Evolutionary conservation across 2,329 filamentous ascomycete species (phyloP).

Genomic region (Sarocladiaceae sp.): DNA sequence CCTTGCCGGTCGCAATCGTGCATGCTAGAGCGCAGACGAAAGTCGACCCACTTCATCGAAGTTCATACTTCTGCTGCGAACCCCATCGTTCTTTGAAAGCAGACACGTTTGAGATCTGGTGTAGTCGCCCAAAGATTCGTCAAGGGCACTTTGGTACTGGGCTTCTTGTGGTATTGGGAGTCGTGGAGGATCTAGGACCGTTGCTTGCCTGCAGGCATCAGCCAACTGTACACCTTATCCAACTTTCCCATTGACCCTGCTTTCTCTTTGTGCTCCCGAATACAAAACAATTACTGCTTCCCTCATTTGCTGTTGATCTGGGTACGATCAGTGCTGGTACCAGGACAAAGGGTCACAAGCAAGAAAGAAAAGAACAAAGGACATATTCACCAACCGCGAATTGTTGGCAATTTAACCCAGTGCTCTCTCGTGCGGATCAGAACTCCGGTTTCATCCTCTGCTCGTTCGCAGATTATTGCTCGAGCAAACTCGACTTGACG

Average conservation of each 20-base stretch:
- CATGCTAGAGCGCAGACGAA: not conserved
- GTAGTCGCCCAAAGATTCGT: conserved; percentile 1
- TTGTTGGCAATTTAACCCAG: conserved; percentile 22
- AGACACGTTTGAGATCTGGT: conserved; percentile 14
- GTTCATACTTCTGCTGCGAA: not conserved
- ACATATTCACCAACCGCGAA: conserved; percentile 1
- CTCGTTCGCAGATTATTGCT: no score
- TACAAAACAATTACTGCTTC: conserved; percentile 26
- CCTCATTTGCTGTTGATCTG: conserved; percentile 10
- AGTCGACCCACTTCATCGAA: not conserved
- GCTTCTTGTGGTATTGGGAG: conserved; percentile 19
- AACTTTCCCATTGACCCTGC: conserved; percentile 26
- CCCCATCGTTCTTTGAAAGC: not conserved
- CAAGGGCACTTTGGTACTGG: conserved; percentile 2
- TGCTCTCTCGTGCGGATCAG: conserved; percentile 21
- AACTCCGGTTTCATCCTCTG: no score
- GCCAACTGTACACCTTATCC: conserved; percentile 36
- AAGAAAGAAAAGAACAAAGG: conserved; percentile 25
- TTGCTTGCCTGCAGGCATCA: conserved; percentile 28
- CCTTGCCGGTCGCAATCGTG: not conserved
- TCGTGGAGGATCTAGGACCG: conserved; percentile 27
- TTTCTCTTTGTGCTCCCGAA: conserved; percentile 28
- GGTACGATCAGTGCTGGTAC: conserved; percentile 5
- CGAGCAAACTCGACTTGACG: not conserved
- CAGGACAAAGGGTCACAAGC: conserved; percentile 25